Evolutionary conservation across 2,329 filamentous ascomycete genomes (phyloP).

Genomic region (Sporothrix inflata): DNA sequence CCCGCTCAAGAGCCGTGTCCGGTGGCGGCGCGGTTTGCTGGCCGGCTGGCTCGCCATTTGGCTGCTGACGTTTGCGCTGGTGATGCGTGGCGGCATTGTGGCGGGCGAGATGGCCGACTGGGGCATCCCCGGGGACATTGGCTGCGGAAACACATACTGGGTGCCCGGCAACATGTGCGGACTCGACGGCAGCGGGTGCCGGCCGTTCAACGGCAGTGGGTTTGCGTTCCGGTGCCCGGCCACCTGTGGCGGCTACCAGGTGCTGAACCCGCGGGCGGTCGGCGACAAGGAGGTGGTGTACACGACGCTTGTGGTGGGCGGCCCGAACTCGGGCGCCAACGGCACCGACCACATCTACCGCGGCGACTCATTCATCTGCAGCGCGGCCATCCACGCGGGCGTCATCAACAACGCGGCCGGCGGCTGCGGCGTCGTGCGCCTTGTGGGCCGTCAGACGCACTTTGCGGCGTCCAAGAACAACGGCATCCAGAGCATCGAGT

Average conservation of each 20-base stretch:
- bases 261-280: conserved; percentile 75
- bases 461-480: conserved; percentile 68
- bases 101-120: conserved; percentile 67
- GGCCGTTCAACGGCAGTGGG: conserved; percentile 71
- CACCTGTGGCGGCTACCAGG: conserved; percentile 66
- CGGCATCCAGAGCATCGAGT: conserved; percentile 75
- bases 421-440: conserved; percentile 71
- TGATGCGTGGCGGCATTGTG: conserved; percentile 65
- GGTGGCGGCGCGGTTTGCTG: conserved; percentile 62
- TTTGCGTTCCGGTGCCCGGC: conserved; percentile 77
- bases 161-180: conserved; percentile 71
- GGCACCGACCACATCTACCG: conserved; percentile 67
- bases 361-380: conserved; percentile 80
- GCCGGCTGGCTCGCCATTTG: conserved; percentile 62
- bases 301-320: conserved; percentile 68
- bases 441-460: conserved; percentile 63
- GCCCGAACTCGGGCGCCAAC: conserved; percentile 52
- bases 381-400: conserved; percentile 74
- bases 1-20: conserved; percentile 41
- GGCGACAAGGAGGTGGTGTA: conserved; percentile 70
- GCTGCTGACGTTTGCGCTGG: conserved; percentile 67
- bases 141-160: conserved; percentile 74
- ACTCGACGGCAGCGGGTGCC: conserved; percentile 72
- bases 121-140: conserved; percentile 66
- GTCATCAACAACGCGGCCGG: conserved; percentile 67